Conservation (phyloP, 2,329 filamentous ascomycete species). For the Venturia carpophila region DNA sequence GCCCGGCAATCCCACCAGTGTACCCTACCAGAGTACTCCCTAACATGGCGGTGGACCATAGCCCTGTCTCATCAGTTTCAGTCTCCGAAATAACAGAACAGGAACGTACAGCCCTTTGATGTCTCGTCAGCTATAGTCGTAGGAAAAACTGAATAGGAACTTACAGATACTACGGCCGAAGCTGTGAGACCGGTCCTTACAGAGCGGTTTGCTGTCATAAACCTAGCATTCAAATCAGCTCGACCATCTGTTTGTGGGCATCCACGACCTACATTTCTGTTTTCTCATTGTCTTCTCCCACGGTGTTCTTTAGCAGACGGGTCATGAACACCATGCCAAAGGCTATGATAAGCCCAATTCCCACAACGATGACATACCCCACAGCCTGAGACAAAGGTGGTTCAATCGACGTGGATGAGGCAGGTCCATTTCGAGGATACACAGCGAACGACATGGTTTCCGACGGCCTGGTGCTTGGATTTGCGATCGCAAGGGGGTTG, state of each 20-base stretch:
- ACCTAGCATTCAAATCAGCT: slow-evolving; percentile 27
- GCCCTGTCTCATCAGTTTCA: slow-evolving; percentile 27
- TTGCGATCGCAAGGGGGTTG: not conserved
- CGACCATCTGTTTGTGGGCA: not conserved
- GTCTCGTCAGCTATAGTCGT: too few species aligned
- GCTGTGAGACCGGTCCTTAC: slow-evolving; percentile 46
- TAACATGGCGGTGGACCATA: slow-evolving; percentile 47
- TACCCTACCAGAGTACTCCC: slow-evolving; percentile 46
- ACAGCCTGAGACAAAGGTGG: slow-evolving; percentile 18
- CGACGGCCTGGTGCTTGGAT: not conserved
- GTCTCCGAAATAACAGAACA: too few species aligned
- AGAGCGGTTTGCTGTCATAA: slow-evolving; percentile 47
- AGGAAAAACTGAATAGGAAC: slow-evolving; percentile 13
- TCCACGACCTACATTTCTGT: slow-evolving; percentile 40
- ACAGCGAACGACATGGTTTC: slow-evolving; percentile 1
- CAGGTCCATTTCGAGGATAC: not conserved
- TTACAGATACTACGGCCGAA: slow-evolving; percentile 45
- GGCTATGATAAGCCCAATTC: slow-evolving; percentile 18
- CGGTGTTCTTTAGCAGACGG: slow-evolving; percentile 37
- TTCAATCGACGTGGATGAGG: slow-evolving; percentile 2
- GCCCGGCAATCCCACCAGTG: slow-evolving; percentile 47
- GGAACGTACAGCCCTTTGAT: too few species aligned
- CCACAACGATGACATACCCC: slow-evolving; percentile 19
- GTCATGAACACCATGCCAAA: slow-evolving; percentile 19
- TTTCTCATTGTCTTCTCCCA: slow-evolving; percentile 45